Evolutionary conservation across 2,329 filamentous ascomycete genomes (phyloP).

Genomic region (Ceratocystiopsis brevicomis): DNA sequence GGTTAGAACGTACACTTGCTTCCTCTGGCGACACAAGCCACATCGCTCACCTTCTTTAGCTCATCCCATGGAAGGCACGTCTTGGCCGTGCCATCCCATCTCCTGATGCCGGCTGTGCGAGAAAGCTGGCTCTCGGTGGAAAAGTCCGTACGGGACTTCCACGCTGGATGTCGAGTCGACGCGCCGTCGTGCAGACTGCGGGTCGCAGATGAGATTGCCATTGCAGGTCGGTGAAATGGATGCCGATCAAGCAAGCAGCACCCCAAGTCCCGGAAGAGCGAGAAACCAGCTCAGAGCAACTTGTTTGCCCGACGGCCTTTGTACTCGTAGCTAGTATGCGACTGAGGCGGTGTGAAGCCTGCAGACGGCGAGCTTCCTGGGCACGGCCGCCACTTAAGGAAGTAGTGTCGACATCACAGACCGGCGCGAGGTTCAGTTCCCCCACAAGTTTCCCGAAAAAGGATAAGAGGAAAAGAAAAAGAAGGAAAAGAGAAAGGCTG

Average conservation of each 20-base stretch:
- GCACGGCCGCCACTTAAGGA: no score
- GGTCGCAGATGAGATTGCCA: no score
- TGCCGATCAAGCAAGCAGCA: neutral
- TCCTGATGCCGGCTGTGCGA: constrained; percentile 20
- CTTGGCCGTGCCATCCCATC: constrained; percentile 31
- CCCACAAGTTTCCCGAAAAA: neutral
- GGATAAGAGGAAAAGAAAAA: neutral
- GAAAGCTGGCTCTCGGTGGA: constrained; percentile 13
- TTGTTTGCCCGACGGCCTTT: no score
- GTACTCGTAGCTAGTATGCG: no score
- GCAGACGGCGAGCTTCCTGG: no score
- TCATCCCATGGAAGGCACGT: constrained; percentile 26
- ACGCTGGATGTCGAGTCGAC: constrained; percentile 16
- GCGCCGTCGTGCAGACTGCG: constrained; percentile 15
- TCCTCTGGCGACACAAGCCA: neutral
- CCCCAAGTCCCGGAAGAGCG: neutral
- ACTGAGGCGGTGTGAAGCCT: no score
- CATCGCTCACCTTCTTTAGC: constrained; percentile 24
- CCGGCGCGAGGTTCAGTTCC: no score
- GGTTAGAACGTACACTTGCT: neutral
- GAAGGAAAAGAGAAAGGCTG: neutral
- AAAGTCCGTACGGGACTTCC: constrained; percentile 18
- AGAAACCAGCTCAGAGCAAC: no score
- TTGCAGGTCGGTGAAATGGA: no score
- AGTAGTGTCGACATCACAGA: no score